A percentile compares a stretch with the other conserved stretches of the same genome.
Conservation (phyloP, 108 stramenopile genomes). For the Craspedostauros australis region DNA sequence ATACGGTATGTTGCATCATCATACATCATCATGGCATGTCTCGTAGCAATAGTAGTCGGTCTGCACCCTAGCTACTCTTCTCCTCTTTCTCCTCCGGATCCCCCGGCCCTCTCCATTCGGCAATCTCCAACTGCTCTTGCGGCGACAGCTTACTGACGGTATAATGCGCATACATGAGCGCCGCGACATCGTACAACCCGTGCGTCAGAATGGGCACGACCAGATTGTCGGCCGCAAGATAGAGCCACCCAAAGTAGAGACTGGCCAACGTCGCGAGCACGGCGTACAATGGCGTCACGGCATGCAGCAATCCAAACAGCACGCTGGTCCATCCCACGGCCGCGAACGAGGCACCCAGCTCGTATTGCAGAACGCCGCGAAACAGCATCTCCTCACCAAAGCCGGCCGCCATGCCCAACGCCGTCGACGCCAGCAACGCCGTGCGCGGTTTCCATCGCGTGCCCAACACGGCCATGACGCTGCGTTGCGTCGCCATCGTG, state of each 20-base stretch:
- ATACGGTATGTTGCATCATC: no score
- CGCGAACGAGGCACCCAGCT: conserved; percentile 26
- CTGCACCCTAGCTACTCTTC: no score
- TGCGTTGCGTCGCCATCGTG: conserved; percentile 69
- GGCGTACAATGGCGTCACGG: conserved; percentile 83
- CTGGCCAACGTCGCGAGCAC: conserved; percentile 61
- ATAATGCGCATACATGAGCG: conserved; percentile 71
- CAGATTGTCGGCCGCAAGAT: conserved; percentile 48
- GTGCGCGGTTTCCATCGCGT: background rate
- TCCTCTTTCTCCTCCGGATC: no score
- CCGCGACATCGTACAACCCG: conserved; percentile 78
- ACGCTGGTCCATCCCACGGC: conserved; percentile 47
- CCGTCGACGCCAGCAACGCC: conserved; percentile 23
- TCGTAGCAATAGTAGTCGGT: no score
- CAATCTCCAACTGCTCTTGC: conserved; percentile 4
- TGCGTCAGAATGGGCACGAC: conserved; percentile 75
- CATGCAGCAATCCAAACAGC: conserved; percentile 78
- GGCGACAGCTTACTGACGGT: conserved; percentile 13
- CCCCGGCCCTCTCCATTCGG: conserved; percentile 7
- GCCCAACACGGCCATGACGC: conserved; percentile 64
- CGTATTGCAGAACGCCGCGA: conserved; percentile 71
- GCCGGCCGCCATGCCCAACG: conserved; percentile 72
- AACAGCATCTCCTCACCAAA: conserved; percentile 87
- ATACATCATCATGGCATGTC: no score
- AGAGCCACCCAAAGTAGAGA: conserved; percentile 79